A percentile compares a stretch with the other conserved stretches of the same genome.
Conservation (phyloP, 1,284 basidiomycete genomes). For the Albatrellus sp. region DNA sequence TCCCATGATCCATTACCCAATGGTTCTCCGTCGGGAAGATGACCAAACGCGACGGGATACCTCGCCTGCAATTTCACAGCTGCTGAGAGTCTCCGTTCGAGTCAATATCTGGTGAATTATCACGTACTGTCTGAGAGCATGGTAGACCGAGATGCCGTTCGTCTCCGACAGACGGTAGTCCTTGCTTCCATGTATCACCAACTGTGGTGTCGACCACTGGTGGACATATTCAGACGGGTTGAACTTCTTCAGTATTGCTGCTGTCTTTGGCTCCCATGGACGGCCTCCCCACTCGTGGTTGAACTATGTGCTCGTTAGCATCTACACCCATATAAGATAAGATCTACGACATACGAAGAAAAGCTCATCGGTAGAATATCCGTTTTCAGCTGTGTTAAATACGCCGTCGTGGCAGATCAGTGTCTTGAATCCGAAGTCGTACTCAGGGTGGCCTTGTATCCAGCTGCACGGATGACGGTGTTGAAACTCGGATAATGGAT, state of each 20-base stretch:
- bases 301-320: constrained; percentile 31
- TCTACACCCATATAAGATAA: not conserved
- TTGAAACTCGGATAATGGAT: not conserved
- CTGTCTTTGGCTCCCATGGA: constrained; percentile 59
- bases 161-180: constrained; percentile 79
- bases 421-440: constrained; percentile 76
- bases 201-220: constrained; percentile 78
- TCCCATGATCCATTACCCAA: constrained; percentile 73
- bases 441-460: constrained; percentile 90
- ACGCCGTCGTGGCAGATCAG: constrained; percentile 85
- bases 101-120: not conserved
- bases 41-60: constrained; percentile 71
- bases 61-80: constrained; percentile 33
- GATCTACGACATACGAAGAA: constrained; percentile 55
- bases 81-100: not conserved
- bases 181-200: constrained; percentile 79
- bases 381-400: constrained; percentile 62
- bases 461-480: constrained; percentile 38
- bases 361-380: constrained; percentile 76
- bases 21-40: constrained; percentile 93
- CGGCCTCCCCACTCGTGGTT: constrained; percentile 77
- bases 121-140: constrained; percentile 66
- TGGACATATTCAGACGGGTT: constrained; percentile 70
- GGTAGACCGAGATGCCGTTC: constrained; percentile 74
- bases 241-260: constrained; percentile 45